Conservation (phyloP, 2,329 filamentous ascomycete genomes). For the Mollisiaceae sp. region DNA sequence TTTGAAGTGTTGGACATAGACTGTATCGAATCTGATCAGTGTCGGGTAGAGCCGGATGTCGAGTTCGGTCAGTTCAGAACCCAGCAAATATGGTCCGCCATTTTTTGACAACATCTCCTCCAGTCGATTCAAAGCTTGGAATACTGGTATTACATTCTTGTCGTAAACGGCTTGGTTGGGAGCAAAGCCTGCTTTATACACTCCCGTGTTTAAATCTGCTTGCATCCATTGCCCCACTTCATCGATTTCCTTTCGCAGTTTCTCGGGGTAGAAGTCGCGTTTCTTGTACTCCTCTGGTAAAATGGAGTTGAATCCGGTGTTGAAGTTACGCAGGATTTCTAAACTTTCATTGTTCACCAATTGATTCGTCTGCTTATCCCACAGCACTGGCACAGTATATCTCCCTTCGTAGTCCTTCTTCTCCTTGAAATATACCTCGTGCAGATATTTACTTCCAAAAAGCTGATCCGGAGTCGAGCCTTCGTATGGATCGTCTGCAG, state of each 20-base stretch:
- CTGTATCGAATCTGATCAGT: constrained; percentile 67
- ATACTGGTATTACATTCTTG: constrained; percentile 70
- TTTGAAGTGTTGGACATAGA: constrained; percentile 69
- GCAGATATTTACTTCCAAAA: constrained; percentile 64
- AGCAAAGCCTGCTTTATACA: constrained; percentile 80
- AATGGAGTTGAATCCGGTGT: constrained; percentile 52
- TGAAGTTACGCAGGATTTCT: constrained; percentile 82
- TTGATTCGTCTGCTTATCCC: constrained; percentile 64
- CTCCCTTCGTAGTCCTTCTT: constrained; percentile 68
- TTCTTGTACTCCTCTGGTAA: constrained; percentile 54
- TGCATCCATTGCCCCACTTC: constrained; percentile 81
- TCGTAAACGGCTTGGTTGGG: constrained; percentile 83
- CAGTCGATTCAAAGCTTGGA: constrained; percentile 75
- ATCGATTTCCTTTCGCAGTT: constrained; percentile 69
- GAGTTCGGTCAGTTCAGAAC: constrained; percentile 74
- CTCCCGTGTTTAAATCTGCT: constrained; percentile 68
- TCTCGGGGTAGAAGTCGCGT: constrained; percentile 69
- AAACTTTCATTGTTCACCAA: constrained; percentile 83
- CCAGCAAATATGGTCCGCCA: constrained; percentile 66
- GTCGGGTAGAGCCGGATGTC: constrained; percentile 75
- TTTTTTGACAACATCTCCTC: constrained; percentile 66
- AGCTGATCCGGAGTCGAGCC: constrained; percentile 64
- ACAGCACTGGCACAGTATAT: constrained; percentile 71
- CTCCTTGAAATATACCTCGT: constrained; percentile 69
- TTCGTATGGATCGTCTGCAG: constrained; percentile 63